Percentiles rank a stretch among this genome's conserved stretches.
phyloP scores from a whole-genome alignment of 805 yeast genomes.

The Kazachstania taianensis region DNA sequence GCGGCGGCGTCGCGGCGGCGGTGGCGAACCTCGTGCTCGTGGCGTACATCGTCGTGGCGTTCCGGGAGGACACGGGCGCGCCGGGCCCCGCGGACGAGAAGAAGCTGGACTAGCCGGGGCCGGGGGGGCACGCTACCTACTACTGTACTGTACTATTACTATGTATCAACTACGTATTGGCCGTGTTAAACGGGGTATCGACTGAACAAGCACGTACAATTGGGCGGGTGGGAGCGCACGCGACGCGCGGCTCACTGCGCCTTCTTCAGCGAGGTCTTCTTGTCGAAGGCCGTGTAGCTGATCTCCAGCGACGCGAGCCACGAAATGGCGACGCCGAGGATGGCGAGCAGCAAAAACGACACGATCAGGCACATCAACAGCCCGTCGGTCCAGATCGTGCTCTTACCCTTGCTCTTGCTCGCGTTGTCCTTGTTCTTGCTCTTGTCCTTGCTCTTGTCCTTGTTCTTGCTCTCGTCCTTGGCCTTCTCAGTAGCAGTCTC shows the following conservation, averaged over 20 bases:
- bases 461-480: not conserved
- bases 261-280: too few relatives aligned
- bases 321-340: slow-evolving; percentile 51
- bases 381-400: slow-evolving; percentile 39
- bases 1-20: slow-evolving; percentile 75
- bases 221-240: too few relatives aligned
- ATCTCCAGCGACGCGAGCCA: slow-evolving; percentile 69
- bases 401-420: slow-evolving; percentile 17
- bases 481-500: not conserved
- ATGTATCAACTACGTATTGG: too few relatives aligned
- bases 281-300: slow-evolving; percentile 75
- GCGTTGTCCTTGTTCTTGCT: slow-evolving; percentile 3
- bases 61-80: slow-evolving; percentile 51
- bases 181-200: too few relatives aligned
- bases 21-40: slow-evolving; percentile 66
- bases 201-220: too few relatives aligned
- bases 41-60: slow-evolving; percentile 65
- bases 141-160: too few relatives aligned
- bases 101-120: slow-evolving; percentile 30
- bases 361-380: slow-evolving; percentile 68
- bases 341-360: slow-evolving; percentile 44
- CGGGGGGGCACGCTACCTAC: too few relatives aligned
- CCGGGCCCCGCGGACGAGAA: slow-evolving; percentile 27
- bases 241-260: too few relatives aligned
- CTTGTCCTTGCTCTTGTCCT: not conserved